Evolutionary conservation across 2,329 filamentous ascomycete genomes (phyloP).

Genomic region (Claviceps humidiphila): DNA sequence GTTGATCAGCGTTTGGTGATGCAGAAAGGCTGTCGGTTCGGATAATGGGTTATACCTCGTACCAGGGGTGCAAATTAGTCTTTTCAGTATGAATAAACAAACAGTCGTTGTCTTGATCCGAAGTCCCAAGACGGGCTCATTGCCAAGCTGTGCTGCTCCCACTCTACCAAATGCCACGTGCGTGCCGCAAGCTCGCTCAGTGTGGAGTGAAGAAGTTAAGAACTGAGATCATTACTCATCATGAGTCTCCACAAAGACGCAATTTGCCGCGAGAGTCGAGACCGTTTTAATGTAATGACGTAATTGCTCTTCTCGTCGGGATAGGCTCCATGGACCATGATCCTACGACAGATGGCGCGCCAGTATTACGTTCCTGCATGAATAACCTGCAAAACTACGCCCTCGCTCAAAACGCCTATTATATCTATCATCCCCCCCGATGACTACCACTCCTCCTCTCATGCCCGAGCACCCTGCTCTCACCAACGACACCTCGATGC

Average conservation of each 20-base stretch:
- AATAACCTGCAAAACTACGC: too few species aligned
- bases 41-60: not conserved
- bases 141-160: too few species aligned
- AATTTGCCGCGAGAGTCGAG: too few species aligned
- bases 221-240: too few species aligned
- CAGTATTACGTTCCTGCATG: too few species aligned
- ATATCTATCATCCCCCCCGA: conserved; percentile 8
- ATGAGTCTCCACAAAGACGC: too few species aligned
- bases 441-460: conserved; percentile 18
- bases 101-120: not conserved
- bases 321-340: not conserved
- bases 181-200: too few species aligned
- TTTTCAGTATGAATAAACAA: not conserved
- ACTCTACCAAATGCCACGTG: too few species aligned
- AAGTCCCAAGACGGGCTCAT: too few species aligned
- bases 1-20: not conserved
- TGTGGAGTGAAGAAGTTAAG: too few species aligned
- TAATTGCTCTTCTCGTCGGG: not conserved
- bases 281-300: not conserved
- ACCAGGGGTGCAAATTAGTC: not conserved
- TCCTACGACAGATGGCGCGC: too few species aligned
- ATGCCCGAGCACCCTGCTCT: conserved; percentile 32
- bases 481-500: conserved; percentile 46
- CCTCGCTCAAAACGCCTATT: too few species aligned
- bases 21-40: not conserved